Base-by-base conservation (phyloP, 2,329 filamentous ascomycete species). In the Trichoderma sp. region DNA sequence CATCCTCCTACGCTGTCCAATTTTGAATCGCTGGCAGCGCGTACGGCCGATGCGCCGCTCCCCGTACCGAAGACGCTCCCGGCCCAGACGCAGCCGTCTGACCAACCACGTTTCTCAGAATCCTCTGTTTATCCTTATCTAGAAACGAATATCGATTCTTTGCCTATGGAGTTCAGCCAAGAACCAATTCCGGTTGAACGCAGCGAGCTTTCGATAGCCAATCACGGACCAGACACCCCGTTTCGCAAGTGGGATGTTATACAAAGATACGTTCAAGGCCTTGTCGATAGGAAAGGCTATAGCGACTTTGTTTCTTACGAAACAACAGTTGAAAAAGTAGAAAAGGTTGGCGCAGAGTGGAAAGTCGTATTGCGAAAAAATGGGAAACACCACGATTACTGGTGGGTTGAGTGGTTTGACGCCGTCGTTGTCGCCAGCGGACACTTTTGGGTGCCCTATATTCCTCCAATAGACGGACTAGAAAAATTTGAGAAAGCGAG, bases 341-440 rank as follows among this genome's bases (percentile, higher is more conserved):
- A 87, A 37, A 87, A 88, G 72, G 73, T 81, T 0, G 80, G 79
- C 0, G 72, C 76, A 0, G 84, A 85, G 76, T 90, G 84, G 88
- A 81, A 81, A 52, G 72, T 89, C 3, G 85, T 83, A 1, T 74
- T 91, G 29, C 75, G 77, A 16, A 77, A 79, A 64, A 75, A 77
- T 4, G 79, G 79, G 4, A 72, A 75, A 1, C 70, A 76, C 16
- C 76, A 77, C 52, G 86, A 90, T 72, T 84, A 85, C 70, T 91
- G 89, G 88, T 90, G 88, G 88, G 79, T 78, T 0, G 89, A 91
- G 74, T 79, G 79, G 33, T 90, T 90, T 68, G 88, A 91, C 72
- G 88, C 86, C 0, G 82, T 90, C 0, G 79, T 89, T 0, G 83
- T 90, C 4, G 88, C 87, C 1, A 87, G 82, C 40, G 88, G 88